A percentile compares a stretch with the other conserved stretches of the same genome.
Conservation (phyloP, 257 asterid genomes). For the Capsicum rhomboideum region DNA sequence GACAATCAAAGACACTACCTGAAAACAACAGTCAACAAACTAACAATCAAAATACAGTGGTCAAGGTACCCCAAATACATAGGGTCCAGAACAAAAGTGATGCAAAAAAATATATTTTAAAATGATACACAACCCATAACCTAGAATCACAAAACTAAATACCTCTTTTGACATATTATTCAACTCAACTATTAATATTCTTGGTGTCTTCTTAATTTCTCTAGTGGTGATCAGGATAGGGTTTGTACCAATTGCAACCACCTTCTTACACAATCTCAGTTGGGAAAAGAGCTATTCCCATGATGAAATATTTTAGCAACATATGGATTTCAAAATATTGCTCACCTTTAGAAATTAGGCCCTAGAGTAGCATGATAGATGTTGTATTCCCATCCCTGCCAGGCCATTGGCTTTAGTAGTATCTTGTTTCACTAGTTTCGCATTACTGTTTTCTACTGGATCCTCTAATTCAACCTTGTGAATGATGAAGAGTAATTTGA, state of each 20-base stretch:
- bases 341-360: constrained; percentile 87
- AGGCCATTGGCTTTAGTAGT: constrained; percentile 94
- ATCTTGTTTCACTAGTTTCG: constrained; percentile 91
- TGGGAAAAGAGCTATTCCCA: background rate
- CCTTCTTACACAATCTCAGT: constrained; percentile 28
- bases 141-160: too few species aligned
- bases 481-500: background rate
- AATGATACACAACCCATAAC: too few species aligned
- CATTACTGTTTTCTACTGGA: constrained; percentile 95
- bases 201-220: constrained; percentile 86
- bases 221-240: constrained; percentile 90
- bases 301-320: background rate
- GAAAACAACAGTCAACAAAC: too few species aligned
- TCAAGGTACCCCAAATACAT: too few species aligned
- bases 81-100: too few species aligned
- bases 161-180: constrained; percentile 84
- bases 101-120: too few species aligned
- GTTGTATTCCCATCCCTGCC: constrained; percentile 99
- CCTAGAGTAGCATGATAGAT: constrained; percentile 95
- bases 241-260: constrained; percentile 92
- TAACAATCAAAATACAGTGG: too few species aligned
- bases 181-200: constrained; percentile 74
- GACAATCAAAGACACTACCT: too few species aligned
- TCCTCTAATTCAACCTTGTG: constrained; percentile 86
- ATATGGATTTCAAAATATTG: background rate